Conservation (phyloP, 257 asterid species). For the Mitragyna speciosa region DNA sequence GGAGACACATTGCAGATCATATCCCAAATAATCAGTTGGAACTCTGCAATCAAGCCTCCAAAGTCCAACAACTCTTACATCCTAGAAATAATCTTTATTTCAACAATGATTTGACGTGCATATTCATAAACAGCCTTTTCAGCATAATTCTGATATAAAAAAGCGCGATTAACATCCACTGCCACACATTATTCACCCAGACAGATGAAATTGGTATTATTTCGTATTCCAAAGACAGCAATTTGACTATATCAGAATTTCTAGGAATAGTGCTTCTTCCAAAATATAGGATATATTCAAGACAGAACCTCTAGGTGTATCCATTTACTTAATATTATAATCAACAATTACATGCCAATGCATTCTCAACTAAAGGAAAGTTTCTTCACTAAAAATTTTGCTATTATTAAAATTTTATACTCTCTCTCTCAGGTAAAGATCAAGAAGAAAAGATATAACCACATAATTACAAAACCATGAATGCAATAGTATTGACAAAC, state of each 20-base stretch:
- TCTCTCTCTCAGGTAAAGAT: not conserved
- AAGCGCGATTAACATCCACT: not conserved
- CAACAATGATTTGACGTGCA: not conserved
- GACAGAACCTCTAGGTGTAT: not conserved
- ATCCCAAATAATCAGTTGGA: too few species aligned
- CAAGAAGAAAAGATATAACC: not conserved
- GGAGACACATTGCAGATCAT: too few species aligned
- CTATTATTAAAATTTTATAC: not conserved
- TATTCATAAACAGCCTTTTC: not conserved
- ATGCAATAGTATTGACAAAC: slow-evolving; percentile 38
- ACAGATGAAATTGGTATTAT: not conserved
- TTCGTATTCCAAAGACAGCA: not conserved
- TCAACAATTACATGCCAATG: too few species aligned
- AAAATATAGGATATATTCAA: not conserved
- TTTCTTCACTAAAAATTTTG: not conserved
- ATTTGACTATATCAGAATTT: not conserved
- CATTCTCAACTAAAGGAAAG: not conserved
- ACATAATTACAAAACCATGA: not conserved
- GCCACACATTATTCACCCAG: not conserved
- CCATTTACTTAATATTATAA: not conserved
- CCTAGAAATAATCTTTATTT: not conserved
- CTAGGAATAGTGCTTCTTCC: not conserved
- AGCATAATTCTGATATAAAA: too few species aligned
- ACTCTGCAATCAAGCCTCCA: too few species aligned
- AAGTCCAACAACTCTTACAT: too few species aligned